Evolutionary conservation across 805 yeast genomes (phyloP), one percentile per base, ranked within the genome.

Genomic region (Starmerella scarabaei): DNA sequence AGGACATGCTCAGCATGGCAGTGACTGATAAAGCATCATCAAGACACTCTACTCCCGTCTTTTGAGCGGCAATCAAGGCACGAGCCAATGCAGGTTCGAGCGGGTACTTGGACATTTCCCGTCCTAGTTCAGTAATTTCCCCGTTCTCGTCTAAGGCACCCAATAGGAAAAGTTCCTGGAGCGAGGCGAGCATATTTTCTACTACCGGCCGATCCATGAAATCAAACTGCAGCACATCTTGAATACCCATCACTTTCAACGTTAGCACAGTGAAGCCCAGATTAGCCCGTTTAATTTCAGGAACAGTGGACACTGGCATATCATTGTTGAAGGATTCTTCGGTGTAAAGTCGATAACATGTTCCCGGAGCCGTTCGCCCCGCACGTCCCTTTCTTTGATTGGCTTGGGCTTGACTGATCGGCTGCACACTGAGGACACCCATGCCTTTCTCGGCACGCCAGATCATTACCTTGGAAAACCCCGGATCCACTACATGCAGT

Each of bases 381-480:
- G 97, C 98, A 65, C 98, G 75, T 56, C 98, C 98, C 1, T 95
- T 86, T 54, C 98, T 68, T 62, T 91, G 98, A 53, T 84, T 86
- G 0, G 95, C 96, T 32, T 94, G 85, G 0, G 98, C 98, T 53
- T 77, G 77, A 0, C 97, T 86, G 47, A 93, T 84, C 0, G 95
- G 93, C 14, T 78, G 73, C 4, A 91, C 85, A 35, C 79, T 73
- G 44, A 91, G 67, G 26, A 86, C 77, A 44, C 85, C 93, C 75
- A 88, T 86, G 14, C 96, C 86, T 5, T 84, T 76, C 18, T 79
- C 62, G 1, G 96, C 84, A 53, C 86, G 85, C 61, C 73, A 88
- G 3, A 83, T 80, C 53, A 84, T 88, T 52, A 86, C 91, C 60
- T 91, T 91, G 18, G 86, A 88, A 57, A 82, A 84, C 0, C 98